Evolutionary conservation across 768 basidiomycete genomes (phyloP).

Genomic region (Termitomyces sp.): DNA sequence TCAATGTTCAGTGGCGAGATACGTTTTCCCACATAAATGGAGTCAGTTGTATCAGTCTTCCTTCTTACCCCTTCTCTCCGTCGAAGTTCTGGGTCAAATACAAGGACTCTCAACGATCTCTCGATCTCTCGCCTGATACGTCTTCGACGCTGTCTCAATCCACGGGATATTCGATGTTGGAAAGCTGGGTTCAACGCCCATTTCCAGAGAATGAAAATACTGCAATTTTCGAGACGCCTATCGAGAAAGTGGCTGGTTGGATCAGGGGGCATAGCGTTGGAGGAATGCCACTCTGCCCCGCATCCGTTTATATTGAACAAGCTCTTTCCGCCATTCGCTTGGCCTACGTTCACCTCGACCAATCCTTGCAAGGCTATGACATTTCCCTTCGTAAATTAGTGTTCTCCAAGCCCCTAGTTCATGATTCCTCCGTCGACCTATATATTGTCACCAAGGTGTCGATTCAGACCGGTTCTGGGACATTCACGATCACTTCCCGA

Average conservation of each 20-base stretch:
- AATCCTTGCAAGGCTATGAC: conserved; percentile 22
- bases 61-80: conserved; percentile 57
- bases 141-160: not conserved
- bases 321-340: conserved; percentile 40
- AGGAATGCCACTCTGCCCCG: conserved; percentile 54
- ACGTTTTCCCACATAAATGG: conserved; percentile 42
- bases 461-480: conserved; percentile 29
- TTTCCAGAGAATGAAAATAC: conserved; percentile 25
- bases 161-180: conserved; percentile 29
- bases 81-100: conserved; percentile 54
- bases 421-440: conserved; percentile 24
- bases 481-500: conserved; percentile 44
- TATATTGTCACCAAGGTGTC: conserved; percentile 34
- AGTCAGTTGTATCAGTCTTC: conserved; percentile 44
- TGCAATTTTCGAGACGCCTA: conserved; percentile 51
- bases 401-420: conserved; percentile 53
- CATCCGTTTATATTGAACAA: conserved; percentile 60
- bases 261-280: conserved; percentile 58
- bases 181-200: conserved; percentile 38
- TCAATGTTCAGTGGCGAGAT: conserved; percentile 47
- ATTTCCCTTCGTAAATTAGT: conserved; percentile 36
- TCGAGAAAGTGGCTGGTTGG: conserved; percentile 32
- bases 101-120: conserved; percentile 19
- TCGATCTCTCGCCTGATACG: not conserved
- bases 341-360: conserved; percentile 23